phyloP scores from a whole-genome alignment of 2,329 filamentous ascomycete genomes.

The Canariomyces notabilis region DNA sequence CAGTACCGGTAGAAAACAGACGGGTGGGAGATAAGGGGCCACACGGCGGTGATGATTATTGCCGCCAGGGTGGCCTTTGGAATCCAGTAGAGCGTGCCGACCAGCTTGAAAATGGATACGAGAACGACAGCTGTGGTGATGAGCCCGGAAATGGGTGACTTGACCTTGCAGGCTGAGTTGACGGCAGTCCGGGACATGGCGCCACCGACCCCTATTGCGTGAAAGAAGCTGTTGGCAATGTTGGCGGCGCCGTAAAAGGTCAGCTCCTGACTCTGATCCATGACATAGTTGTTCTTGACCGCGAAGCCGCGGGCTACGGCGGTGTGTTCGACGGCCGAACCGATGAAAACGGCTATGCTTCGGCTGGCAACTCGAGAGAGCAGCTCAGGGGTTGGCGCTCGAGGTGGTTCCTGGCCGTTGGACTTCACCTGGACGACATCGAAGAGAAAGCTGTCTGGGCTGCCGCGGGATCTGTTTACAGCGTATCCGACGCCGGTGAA shows the following conservation, averaged over 20 bases:
- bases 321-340: constrained; percentile 57
- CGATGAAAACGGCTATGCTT: constrained; percentile 57
- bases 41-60: constrained; percentile 63
- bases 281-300: constrained; percentile 56
- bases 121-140: constrained; percentile 59
- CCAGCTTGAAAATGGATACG: constrained; percentile 56
- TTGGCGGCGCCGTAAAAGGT: constrained; percentile 59
- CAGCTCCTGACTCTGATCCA: constrained; percentile 61
- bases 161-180: constrained; percentile 60
- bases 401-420: constrained; percentile 48
- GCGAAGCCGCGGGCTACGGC: constrained; percentile 61
- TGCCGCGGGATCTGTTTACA: constrained; percentile 49
- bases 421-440: constrained; percentile 53
- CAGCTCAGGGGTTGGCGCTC: constrained; percentile 41
- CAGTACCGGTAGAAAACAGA: constrained; percentile 59
- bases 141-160: constrained; percentile 55
- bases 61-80: constrained; percentile 60
- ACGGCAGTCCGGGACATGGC: constrained; percentile 65
- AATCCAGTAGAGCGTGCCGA: constrained; percentile 61
- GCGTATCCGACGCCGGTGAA: constrained; percentile 60
- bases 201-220: constrained; percentile 58
- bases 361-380: constrained; percentile 49
- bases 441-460: constrained; percentile 44
- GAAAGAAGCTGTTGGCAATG: constrained; percentile 61
- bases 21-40: constrained; percentile 55